phyloP scores from a whole-genome alignment of 2,329 filamentous ascomycete species.

The Neopestalotiopsis clavispora region DNA sequence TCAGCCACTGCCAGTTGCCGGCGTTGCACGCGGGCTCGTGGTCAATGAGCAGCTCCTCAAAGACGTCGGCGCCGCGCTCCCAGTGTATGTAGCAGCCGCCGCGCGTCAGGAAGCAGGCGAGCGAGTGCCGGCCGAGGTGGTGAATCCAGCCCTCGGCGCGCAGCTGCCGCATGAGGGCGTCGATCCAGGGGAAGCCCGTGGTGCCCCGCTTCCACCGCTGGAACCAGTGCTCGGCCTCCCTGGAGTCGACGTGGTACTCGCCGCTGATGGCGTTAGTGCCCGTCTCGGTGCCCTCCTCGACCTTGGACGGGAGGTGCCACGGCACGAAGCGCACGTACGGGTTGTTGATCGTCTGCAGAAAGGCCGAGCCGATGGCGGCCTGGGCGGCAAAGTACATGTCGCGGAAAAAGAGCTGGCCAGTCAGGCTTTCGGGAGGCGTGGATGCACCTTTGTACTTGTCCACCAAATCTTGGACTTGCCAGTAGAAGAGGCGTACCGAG shows the following conservation, averaged over 20 bases:
- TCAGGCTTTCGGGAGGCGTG: slow-evolving; percentile 69
- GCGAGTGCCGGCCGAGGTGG: slow-evolving; percentile 76
- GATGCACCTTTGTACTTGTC: slow-evolving; percentile 60
- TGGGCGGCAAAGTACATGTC: slow-evolving; percentile 87
- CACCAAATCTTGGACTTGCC: slow-evolving; percentile 68
- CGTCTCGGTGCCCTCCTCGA: slow-evolving; percentile 44
- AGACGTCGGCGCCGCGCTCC: slow-evolving; percentile 80
- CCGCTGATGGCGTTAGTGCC: slow-evolving; percentile 56
- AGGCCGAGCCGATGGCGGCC: slow-evolving; percentile 67
- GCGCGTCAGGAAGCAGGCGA: slow-evolving; percentile 80
- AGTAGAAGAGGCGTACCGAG: slow-evolving; percentile 74
- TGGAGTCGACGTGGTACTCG: slow-evolving; percentile 66
- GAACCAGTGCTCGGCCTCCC: slow-evolving; percentile 68
- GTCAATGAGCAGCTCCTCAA: slow-evolving; percentile 77
- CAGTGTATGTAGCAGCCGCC: slow-evolving; percentile 80
- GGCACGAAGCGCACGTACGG: slow-evolving; percentile 74
- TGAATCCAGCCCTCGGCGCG: slow-evolving; percentile 78
- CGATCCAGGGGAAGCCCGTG: slow-evolving; percentile 82
- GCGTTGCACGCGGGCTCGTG: slow-evolving; percentile 76
- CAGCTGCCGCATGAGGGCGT: slow-evolving; percentile 79
- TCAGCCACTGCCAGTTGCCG: slow-evolving; percentile 81
- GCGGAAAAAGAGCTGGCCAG: slow-evolving; percentile 75
- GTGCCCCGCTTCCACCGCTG: slow-evolving; percentile 69
- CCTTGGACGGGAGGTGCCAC: slow-evolving; percentile 74
- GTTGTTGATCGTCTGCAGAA: slow-evolving; percentile 70